phyloP scores from a whole-genome alignment of 1,139 yeast species.

The Dujonia santamariae region DNA sequence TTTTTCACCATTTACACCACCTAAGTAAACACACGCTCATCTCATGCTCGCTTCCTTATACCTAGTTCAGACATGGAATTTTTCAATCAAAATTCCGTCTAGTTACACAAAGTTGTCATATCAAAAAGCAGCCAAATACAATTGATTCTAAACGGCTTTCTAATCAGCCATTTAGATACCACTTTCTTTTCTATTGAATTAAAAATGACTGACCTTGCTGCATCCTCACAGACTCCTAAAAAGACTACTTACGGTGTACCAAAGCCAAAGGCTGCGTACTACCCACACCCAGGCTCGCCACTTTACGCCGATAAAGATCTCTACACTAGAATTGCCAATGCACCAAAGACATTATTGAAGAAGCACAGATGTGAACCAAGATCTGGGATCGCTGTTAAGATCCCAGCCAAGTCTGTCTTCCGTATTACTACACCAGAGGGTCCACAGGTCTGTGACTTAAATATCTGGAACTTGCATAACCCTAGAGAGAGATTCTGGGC shows the following conservation, averaged over 20 bases:
- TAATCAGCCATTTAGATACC: too few species aligned
- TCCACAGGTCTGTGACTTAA: conserved; percentile 68
- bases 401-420: conserved; percentile 57
- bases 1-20: too few species aligned
- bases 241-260: conserved; percentile 42
- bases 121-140: too few species aligned
- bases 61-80: not conserved
- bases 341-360: conserved; percentile 35
- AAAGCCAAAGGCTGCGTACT: conserved; percentile 55
- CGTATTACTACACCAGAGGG: conserved; percentile 65
- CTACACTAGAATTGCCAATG: conserved; percentile 42
- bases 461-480: conserved; percentile 59
- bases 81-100: not conserved
- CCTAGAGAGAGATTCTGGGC: conserved; percentile 71
- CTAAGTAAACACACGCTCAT: too few species aligned
- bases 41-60: not conserved
- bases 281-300: conserved; percentile 54
- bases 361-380: conserved; percentile 47
- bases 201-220: conserved; percentile 9
- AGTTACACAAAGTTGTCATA: not conserved
- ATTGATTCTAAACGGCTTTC: too few species aligned
- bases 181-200: too few species aligned
- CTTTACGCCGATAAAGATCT: conserved; percentile 47
- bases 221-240: conserved; percentile 37
- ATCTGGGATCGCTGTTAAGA: conserved; percentile 58